These are phyloP conservation scores for Glomus cerebriforme DNA, from an alignment of 192 early-diverging fungal genomes.

Conservation along the genomic window DNA sequence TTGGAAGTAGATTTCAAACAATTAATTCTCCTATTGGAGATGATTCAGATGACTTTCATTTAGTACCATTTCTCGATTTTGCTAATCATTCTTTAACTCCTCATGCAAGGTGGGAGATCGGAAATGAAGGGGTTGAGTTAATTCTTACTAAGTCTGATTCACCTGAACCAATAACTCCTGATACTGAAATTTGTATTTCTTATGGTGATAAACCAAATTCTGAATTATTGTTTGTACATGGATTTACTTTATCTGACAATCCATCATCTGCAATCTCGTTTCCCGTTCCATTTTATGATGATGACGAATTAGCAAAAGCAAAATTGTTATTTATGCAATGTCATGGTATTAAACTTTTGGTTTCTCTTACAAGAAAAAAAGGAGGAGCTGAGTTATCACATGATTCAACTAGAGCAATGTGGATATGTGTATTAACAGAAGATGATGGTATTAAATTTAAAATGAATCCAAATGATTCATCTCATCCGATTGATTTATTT, in stretches of 20 bases:
- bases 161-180: slow-evolving; percentile 3
- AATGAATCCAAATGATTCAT: neutral
- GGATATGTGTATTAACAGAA: slow-evolving; percentile 29
- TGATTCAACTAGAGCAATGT: slow-evolving; percentile 21
- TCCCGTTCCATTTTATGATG: slow-evolving; percentile 21
- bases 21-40: neutral
- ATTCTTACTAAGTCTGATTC: slow-evolving; percentile 22
- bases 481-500: slow-evolving; percentile 2
- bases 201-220: slow-evolving; percentile 73
- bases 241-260: slow-evolving; percentile 62
- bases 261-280: slow-evolving; percentile 32
- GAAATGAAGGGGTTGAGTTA: slow-evolving; percentile 40
- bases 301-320: slow-evolving; percentile 8
- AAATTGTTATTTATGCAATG: slow-evolving; percentile 24
- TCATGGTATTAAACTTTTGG: slow-evolving; percentile 30
- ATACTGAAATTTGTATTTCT: slow-evolving; percentile 59
- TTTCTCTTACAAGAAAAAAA: slow-evolving; percentile 21
- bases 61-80: slow-evolving; percentile 74
- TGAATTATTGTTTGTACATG: slow-evolving; percentile 72
- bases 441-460: slow-evolving; percentile 30
- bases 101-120: slow-evolving; percentile 61
- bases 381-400: slow-evolving; percentile 12
- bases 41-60: slow-evolving; percentile 46
- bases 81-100: slow-evolving; percentile 63
- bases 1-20: slow-evolving; percentile 43